phyloP scores from a whole-genome alignment of 495 filamentous ascomycete genomes.

The Aspergillus hancockii region DNA sequence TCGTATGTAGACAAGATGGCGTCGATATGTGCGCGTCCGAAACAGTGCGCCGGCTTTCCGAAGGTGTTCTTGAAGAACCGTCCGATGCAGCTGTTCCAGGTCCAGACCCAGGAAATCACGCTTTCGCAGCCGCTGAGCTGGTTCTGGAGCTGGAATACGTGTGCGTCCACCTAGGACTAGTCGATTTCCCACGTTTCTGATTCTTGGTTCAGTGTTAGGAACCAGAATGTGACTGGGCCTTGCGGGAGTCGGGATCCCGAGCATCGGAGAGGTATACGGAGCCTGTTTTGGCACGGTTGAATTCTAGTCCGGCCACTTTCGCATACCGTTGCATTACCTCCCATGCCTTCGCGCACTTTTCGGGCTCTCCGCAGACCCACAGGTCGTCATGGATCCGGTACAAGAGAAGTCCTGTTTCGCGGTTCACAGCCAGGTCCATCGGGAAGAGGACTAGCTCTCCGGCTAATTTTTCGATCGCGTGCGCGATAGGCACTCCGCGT shows the following conservation, averaged over 20 bases:
- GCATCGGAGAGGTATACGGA: constrained; percentile 42
- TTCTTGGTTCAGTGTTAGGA: constrained; percentile 22
- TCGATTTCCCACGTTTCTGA: constrained; percentile 45
- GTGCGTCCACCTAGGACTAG: constrained; percentile 51
- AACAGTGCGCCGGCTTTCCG: constrained; percentile 58
- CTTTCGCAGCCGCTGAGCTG: constrained; percentile 49
- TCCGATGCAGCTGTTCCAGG: constrained; percentile 60
- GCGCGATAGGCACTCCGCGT: constrained; percentile 53
- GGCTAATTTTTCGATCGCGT: constrained; percentile 53
- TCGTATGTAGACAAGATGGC: constrained; percentile 54
- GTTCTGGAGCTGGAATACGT: constrained; percentile 53
- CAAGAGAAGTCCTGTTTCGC: constrained; percentile 48
- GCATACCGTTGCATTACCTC: constrained; percentile 49
- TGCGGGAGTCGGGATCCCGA: constrained; percentile 18
- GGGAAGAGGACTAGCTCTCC: constrained; percentile 59
- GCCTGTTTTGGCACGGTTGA: constrained; percentile 55
- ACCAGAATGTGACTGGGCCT: constrained; percentile 28
- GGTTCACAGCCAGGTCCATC: constrained; percentile 60
- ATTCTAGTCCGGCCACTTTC: constrained; percentile 47
- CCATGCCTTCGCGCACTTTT: constrained; percentile 53
- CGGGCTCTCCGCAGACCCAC: constrained; percentile 57
- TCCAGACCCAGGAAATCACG: constrained; percentile 59
- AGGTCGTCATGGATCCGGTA: constrained; percentile 61
- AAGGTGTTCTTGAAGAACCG: constrained; percentile 62
- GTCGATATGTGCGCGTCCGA: constrained; percentile 57